Base-by-base conservation (phyloP, 2,329 filamentous ascomycete genomes). In the Coniosporium tulheliwenetii region DNA sequence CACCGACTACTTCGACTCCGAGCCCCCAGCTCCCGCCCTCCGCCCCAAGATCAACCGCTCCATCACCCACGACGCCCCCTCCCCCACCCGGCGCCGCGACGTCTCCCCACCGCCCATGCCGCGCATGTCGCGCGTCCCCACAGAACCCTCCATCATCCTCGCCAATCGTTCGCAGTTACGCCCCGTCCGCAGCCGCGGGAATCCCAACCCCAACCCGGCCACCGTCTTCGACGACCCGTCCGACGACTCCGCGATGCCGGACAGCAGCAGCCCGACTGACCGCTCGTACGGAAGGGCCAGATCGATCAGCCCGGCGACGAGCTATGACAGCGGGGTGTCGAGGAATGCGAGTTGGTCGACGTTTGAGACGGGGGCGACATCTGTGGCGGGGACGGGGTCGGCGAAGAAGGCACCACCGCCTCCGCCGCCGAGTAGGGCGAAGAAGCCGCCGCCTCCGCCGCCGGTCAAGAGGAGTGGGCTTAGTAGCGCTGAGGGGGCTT, bases 401-500 rank as follows among this genome's bases (percentile, higher is more conserved):
- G 19, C 19, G 41, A 71, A 70, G 55, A 76, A 73, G 57, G 69
- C 67, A 36, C 72, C 75, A 37, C 77, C 77, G 14, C 77, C 77
- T 26, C 77, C 77, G 16, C 74, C 74, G 19, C 71, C 73, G 8
- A 71, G 70, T 15, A 63, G 76, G 52, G 61, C 71, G 31, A 81
- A 79, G 66, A 81, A 81, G 57, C 75, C 76, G 10, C 70, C 73
- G 15, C 75, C 77, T 44, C 77, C 75, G 15, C 74, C 73, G 9
- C 77, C 77, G 15, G 70, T 76, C 61, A 80, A 80, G 65, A 63
- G 74, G 48, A 69, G 62, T 56, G 63, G 62, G 45, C 54, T 69
- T 51, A 68, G 64, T 47, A 56, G 53, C 35, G 54, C 53, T 34
- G 53, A 60, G 41, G 47, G 59, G 13, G 53, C 57, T 37, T 44